A percentile compares a stretch with the other conserved stretches of the same genome.
Evolutionary conservation across 176 grass and related monocot genomes (phyloP).

Genomic region (Poa annua): DNA sequence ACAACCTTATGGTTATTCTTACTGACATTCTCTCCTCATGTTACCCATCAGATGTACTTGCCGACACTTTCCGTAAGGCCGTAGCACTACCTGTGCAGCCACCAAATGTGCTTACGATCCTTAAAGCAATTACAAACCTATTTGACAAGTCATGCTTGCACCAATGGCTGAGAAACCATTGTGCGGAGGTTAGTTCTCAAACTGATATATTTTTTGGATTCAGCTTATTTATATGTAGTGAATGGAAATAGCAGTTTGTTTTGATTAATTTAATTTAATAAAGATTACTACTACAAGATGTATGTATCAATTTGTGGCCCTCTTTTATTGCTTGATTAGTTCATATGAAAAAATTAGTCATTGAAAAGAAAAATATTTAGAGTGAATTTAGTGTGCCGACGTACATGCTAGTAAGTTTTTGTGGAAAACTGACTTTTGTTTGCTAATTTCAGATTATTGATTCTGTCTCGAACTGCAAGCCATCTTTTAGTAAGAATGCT

Average conservation of each 20-base stretch:
- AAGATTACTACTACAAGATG: not conserved
- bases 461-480: conserved; percentile 67
- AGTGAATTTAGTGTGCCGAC: not conserved
- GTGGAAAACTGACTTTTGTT: conserved; percentile 33
- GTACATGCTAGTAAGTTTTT: not conserved
- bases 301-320: not conserved
- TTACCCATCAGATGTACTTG: conserved; percentile 65
- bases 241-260: not conserved
- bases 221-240: not conserved
- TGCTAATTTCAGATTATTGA: conserved; percentile 77
- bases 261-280: not conserved
- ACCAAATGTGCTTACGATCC: conserved; percentile 84
- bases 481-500: conserved; percentile 85
- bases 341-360: not conserved
- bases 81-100: conserved; percentile 53
- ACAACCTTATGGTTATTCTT: conserved; percentile 16
- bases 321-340: conserved; percentile 17
- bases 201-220: conserved; percentile 15
- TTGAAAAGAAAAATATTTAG: not conserved
- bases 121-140: conserved; percentile 78
- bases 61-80: conserved; percentile 74
- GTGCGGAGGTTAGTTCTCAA: conserved; percentile 69
- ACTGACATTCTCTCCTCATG: conserved; percentile 14
- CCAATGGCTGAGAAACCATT: conserved; percentile 74
- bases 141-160: conserved; percentile 76